Base-by-base conservation (phyloP, 2,329 filamentous ascomycete genomes). In the Pyrenophora teres region DNA sequence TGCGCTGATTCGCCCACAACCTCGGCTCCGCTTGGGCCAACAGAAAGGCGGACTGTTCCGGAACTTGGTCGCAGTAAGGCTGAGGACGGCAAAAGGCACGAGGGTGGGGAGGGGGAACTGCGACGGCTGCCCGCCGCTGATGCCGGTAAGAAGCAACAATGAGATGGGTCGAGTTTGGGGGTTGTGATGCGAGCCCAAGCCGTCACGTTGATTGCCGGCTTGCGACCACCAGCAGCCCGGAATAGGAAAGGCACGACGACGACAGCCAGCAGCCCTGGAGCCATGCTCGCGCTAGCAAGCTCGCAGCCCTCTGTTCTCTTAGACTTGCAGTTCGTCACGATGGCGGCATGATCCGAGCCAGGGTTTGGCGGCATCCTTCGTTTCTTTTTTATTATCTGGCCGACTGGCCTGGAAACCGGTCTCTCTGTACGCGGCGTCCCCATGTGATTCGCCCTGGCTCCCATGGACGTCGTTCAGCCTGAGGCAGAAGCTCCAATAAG, bases 401-500 rank as follows among this genome's bases (percentile, higher is more conserved):
- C 60, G 61, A 59, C 45, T 56, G 60, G 60, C 56, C 57, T 58
- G 58, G 54, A 56, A 63, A 54, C 61, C 46, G 54, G 49, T 38
- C 48, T 54, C 65, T 62, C 61, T 56, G 46, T 56, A 51, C 59
- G 59, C 56, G 50, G 63, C 57, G 49, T 45, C 50, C 23, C 52
- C 49, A 48, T 53, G 45, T 70, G 61, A 71, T 70, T 72, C 65
- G 68, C 50, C 50, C 45, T 57, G 52, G 19, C n/a, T 42, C 55
- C 55, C 54, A 61, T 49, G 46, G 46, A 53, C 33, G 54, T 60
- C 56, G 48, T 62, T 63, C 65, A 71, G 56, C 59, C 65, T 67
- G 64, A 63, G 60, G 58, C 63, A 63, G 56, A 59, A 57, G 56
- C 53, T 56, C 69, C 68, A 72, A 71, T 70, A 63, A 53, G 67